Conservation (phyloP, 129 eudicot genomes). For the Apium graveolens region DNA sequence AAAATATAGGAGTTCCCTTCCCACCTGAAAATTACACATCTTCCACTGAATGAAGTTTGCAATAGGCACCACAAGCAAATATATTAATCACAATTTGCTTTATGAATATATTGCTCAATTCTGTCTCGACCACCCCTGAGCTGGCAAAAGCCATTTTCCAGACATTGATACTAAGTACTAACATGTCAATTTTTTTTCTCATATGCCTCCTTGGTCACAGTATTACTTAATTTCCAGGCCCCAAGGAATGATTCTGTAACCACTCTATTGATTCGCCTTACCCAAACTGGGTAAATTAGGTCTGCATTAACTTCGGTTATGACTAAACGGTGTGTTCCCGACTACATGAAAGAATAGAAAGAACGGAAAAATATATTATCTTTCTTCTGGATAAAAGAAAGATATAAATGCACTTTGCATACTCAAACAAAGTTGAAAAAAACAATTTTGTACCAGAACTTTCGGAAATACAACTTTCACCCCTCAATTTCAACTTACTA, state of each 20-base stretch:
- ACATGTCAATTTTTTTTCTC: not conserved
- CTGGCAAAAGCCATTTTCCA: not conserved
- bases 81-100: not conserved
- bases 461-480: too few relatives aligned
- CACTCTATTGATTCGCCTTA: not conserved
- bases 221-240: not conserved
- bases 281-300: not conserved
- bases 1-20: not conserved
- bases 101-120: not conserved
- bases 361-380: too few relatives aligned
- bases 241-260: not conserved
- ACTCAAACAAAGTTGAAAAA: too few relatives aligned
- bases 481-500: too few relatives aligned
- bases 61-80: not conserved
- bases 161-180: not conserved
- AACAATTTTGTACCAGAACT: too few relatives aligned
- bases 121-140: not conserved
- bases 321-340: not conserved
- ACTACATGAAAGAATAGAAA: too few relatives aligned
- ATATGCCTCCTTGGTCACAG: not conserved
- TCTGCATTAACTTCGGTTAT: not conserved
- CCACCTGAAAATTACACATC: not conserved
- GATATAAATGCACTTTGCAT: too few relatives aligned
- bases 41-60: not conserved
- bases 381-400: too few relatives aligned